These are phyloP conservation scores for Hibiscus trionum DNA, from an alignment of 345 rosid species.

Conservation along the genomic window DNA sequence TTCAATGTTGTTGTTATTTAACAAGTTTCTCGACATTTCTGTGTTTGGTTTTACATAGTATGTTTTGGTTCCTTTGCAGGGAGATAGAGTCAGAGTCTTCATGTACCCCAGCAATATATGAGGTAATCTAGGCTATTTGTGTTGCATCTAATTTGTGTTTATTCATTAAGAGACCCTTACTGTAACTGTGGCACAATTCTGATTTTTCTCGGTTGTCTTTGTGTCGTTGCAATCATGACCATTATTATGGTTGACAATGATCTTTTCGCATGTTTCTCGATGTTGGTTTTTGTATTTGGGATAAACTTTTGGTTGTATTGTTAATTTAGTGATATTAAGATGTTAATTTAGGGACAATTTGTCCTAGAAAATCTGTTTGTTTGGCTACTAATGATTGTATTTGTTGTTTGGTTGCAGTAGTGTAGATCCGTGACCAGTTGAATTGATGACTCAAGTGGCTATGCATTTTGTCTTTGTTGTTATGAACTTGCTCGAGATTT, in stretches of 20 bases:
- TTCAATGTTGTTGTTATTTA: not conserved
- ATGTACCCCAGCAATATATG: slow-evolving; percentile 92
- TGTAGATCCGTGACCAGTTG: not conserved
- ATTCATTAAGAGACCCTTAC: too few relatives aligned
- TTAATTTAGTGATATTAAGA: not conserved
- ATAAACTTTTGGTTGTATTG: not conserved
- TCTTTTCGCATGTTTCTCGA: not conserved
- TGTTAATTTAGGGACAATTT: not conserved
- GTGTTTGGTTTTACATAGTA: not conserved
- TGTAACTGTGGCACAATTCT: too few relatives aligned
- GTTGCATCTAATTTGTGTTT: too few relatives aligned
- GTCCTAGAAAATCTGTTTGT: too few relatives aligned
- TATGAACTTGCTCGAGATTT: not conserved
- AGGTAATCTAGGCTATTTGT: slow-evolving; percentile 29
- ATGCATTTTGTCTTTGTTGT: not conserved
- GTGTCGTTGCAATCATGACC: not conserved
- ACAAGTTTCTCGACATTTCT: not conserved
- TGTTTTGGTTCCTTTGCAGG: slow-evolving; percentile 30
- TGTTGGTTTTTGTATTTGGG: not conserved
- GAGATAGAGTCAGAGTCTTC: slow-evolving; percentile 75
- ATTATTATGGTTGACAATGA: not conserved
- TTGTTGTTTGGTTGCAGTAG: not conserved
- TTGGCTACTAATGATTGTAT: not conserved
- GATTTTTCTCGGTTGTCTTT: not conserved
- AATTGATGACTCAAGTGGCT: not conserved